A percentile compares a stretch with the other conserved stretches of the same genome.
Evolutionary conservation across 805 yeast species (phyloP).

Genomic region (Ogataea parapolymorpha): DNA sequence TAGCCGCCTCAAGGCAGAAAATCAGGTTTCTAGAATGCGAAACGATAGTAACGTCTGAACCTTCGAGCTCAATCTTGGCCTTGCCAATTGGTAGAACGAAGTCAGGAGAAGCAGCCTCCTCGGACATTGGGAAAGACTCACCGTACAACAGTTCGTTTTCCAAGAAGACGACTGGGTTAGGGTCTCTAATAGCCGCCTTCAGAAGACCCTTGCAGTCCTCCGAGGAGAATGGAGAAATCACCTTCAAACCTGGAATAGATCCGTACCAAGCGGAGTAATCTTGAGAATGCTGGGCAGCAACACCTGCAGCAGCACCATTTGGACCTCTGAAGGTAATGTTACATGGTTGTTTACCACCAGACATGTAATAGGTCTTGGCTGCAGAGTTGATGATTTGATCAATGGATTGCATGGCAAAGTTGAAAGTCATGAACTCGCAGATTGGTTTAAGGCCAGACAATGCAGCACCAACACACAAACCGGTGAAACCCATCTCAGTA

Average conservation of each 20-base stretch:
- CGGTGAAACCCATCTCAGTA: constrained; percentile 98
- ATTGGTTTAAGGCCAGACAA: constrained; percentile 94
- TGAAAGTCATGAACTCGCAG: constrained; percentile 98
- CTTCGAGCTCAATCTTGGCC: constrained; percentile 93
- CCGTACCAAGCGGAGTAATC: constrained; percentile 98
- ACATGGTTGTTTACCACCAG: constrained; percentile 98
- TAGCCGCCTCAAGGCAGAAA: constrained; percentile 87
- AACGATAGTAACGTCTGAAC: constrained; percentile 84
- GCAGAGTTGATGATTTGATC: constrained; percentile 98
- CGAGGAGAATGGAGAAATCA: constrained; percentile 89
- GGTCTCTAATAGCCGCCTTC: constrained; percentile 97
- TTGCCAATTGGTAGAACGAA: constrained; percentile 89
- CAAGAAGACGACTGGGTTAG: constrained; percentile 93
- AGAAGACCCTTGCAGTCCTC: constrained; percentile 95
- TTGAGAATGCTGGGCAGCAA: constrained; percentile 99
- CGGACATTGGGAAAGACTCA: constrained; percentile 83
- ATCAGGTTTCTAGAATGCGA: constrained; percentile 90
- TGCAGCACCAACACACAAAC: constrained; percentile 94
- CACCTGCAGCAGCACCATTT: constrained; percentile 99
- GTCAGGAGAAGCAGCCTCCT: constrained; percentile 85
- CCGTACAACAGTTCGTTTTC: constrained; percentile 96
- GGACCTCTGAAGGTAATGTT: constrained; percentile 99
- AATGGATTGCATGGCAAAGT: constrained; percentile 99
- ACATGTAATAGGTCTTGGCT: constrained; percentile 98
- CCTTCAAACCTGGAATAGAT: constrained; percentile 96